phyloP scores from a whole-genome alignment of 2,329 filamentous ascomycete species.

The Ceratocystis cacaofunesta region DNA sequence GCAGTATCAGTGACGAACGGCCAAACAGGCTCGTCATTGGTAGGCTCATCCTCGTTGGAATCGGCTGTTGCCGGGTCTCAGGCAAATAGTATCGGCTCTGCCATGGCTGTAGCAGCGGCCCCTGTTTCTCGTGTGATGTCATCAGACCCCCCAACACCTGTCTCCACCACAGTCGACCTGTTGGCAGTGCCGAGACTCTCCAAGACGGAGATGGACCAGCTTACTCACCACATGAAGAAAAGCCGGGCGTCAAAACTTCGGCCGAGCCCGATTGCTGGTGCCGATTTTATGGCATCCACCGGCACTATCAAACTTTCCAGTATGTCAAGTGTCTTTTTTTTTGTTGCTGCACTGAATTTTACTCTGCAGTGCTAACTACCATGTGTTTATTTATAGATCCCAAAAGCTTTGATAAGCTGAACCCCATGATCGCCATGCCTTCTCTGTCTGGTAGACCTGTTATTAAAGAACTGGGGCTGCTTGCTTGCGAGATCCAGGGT shows the following conservation, averaged over 20 bases:
- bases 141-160: neutral
- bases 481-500: conserved; percentile 33
- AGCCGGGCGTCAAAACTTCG: conserved; percentile 26
- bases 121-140: conserved; percentile 17
- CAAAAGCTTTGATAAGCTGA: conserved; percentile 32
- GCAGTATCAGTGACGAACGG: neutral
- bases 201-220: conserved; percentile 20
- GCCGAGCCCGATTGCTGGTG: conserved; percentile 27
- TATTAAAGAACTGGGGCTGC: conserved; percentile 26
- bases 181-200: conserved; percentile 19
- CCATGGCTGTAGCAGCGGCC: neutral
- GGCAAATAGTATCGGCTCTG: neutral
- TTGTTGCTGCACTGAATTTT: neutral
- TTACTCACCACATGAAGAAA: conserved; percentile 28
- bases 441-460: conserved; percentile 27
- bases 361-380: neutral
- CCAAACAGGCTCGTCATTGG: neutral
- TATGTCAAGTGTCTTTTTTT: conserved; percentile 16
- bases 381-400: conserved; percentile 21
- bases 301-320: conserved; percentile 29
- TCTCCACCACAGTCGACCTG: conserved; percentile 23
- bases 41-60: neutral
- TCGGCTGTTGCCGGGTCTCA: neutral
- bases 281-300: conserved; percentile 27
- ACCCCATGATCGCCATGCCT: conserved; percentile 30